Evolutionary conservation across 441 rosid species (phyloP), one percentile per base, ranked within the genome.

Genomic region (Populus hybrid): DNA sequence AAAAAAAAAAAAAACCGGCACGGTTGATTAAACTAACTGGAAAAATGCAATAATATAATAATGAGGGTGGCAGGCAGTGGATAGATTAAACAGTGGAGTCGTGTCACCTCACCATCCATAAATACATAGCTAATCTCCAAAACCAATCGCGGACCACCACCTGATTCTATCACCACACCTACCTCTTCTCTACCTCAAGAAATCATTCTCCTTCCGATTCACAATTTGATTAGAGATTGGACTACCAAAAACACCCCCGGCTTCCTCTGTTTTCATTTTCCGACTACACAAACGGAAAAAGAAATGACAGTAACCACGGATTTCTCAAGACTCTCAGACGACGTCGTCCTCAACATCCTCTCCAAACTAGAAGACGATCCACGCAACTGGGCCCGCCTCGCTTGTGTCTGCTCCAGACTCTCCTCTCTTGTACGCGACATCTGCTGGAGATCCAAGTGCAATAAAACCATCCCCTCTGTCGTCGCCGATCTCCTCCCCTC

Each of bases 301-400:
- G 32, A 78, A 38, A 91, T 90, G 97, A 68, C 86, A 42, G 90
- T 83, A 10, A 71, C 85, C 26, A 69, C 83, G 26, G 74, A 42
- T 8, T 95, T 93, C 88, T 80, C 83, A 4, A 78, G 77, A 74
- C 86, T 95, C 76, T 84, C 98, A 8, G 96, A 93, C 78, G 99
- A 93, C 83, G 84, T 93, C 5, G 87, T 94, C 18, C 93, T 91
- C 66, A 89, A 84, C 72, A 91, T 95, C 83, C 88, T 95, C 89
- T 94, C 81, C 89, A 92, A 89, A 84, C 95, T 95, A 18, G 92
- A 92, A 79, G 95, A 88, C 2, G 97, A 95, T 67, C 98, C 99
- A 0, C 86, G 90, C 69, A 76, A 85, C 85, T 95, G 97, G 99
- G 91, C 97, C 70, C 89, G 92, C 69, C 88, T 95, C 36, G 89